Conservation (phyloP, 2,329 filamentous ascomycete species). For the Neonectria ditissima region DNA sequence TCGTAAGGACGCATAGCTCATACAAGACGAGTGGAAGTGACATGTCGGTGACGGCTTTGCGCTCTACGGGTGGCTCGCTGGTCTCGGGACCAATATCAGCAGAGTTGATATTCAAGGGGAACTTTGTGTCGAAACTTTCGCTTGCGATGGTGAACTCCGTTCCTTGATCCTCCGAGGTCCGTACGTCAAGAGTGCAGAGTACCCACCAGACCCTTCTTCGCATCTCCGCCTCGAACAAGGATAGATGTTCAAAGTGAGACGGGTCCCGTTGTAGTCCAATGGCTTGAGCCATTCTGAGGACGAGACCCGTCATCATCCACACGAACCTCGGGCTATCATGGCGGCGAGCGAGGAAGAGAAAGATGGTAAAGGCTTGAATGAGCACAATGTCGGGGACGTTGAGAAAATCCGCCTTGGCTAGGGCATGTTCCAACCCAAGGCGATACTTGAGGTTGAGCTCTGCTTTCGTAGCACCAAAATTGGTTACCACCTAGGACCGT, state of each 20-base stretch:
- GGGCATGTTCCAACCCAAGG: slow-evolving; percentile 67
- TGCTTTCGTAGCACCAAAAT: slow-evolving; percentile 62
- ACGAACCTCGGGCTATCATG: slow-evolving; percentile 66
- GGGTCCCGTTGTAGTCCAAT: slow-evolving; percentile 71
- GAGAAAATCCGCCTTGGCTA: slow-evolving; percentile 72
- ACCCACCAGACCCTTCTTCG: slow-evolving; percentile 73
- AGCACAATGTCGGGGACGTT: slow-evolving; percentile 69
- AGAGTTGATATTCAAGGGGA: slow-evolving; percentile 70
- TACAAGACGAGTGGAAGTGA: slow-evolving; percentile 54
- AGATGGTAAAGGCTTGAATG: slow-evolving; percentile 71
- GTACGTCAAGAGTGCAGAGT: slow-evolving; percentile 68
- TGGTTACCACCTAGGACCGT: slow-evolving; percentile 57
- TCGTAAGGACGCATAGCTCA: slow-evolving; percentile 51
- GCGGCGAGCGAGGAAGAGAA: slow-evolving; percentile 64
- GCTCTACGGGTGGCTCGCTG: slow-evolving; percentile 58
- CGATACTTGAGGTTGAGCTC: slow-evolving; percentile 61
- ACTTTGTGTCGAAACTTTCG: slow-evolving; percentile 62
- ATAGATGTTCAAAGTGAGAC: slow-evolving; percentile 61
- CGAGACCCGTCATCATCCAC: slow-evolving; percentile 73
- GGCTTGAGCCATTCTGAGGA: slow-evolving; percentile 66
- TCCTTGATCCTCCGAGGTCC: slow-evolving; percentile 70
- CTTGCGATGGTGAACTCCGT: slow-evolving; percentile 61
- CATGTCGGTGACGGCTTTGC: slow-evolving; percentile 66
- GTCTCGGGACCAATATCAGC: slow-evolving; percentile 61
- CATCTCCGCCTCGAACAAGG: slow-evolving; percentile 72